Evolutionary conservation across 1,284 basidiomycete species (phyloP).

Genomic region (Stereum hirsutum): DNA sequence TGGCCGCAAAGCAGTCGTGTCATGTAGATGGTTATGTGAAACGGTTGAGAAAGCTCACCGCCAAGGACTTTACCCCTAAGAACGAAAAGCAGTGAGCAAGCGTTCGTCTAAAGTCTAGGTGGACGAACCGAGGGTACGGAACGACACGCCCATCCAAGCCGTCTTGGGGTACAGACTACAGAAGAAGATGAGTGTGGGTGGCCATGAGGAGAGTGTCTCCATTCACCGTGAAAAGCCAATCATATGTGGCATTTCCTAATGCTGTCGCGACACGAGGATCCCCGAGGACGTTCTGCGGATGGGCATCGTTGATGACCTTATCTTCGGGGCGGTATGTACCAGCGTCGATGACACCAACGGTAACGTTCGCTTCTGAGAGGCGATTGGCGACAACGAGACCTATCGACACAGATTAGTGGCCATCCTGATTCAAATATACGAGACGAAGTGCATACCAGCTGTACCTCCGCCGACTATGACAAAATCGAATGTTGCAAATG

Average conservation of each 20-base stretch:
- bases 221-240: too few relatives aligned
- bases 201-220: too few relatives aligned
- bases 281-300: slow-evolving; percentile 9
- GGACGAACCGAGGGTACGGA: slow-evolving; percentile 8
- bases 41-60: too few relatives aligned
- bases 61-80: slow-evolving; percentile 9
- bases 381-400: slow-evolving; percentile 10
- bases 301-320: slow-evolving; percentile 9
- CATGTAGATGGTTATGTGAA: too few relatives aligned
- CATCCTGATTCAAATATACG: too few relatives aligned
- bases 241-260: slow-evolving; percentile 9
- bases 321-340: slow-evolving; percentile 10
- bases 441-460: too few relatives aligned
- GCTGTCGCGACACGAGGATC: slow-evolving; percentile 10
- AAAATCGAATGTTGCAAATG: too few relatives aligned
- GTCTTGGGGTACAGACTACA: slow-evolving; percentile 9
- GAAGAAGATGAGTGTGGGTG: too few relatives aligned
- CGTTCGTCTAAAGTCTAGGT: neutral
- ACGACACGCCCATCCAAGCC: slow-evolving; percentile 7
- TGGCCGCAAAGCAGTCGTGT: too few relatives aligned
- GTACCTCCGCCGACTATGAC: too few relatives aligned
- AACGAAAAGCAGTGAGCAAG: neutral
- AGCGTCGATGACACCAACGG: slow-evolving; percentile 10
- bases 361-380: slow-evolving; percentile 7
- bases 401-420: too few relatives aligned